phyloP scores from a whole-genome alignment of 495 filamentous ascomycete species.

The Chaetomium cochliodes region DNA sequence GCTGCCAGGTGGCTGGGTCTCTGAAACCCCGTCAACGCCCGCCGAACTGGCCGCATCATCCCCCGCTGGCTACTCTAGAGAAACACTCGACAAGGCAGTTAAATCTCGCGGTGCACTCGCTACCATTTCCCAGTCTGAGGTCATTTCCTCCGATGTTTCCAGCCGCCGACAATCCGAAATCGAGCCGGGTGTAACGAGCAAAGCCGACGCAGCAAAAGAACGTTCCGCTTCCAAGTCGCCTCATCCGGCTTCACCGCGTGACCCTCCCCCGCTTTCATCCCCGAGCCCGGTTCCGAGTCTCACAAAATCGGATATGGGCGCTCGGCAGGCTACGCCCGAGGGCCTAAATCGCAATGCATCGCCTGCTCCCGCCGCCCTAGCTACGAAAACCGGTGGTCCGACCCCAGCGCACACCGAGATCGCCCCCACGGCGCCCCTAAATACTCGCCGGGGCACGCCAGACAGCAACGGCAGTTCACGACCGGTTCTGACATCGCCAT shows the following conservation, averaged over 20 bases:
- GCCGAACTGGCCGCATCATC: slow-evolving; percentile 30
- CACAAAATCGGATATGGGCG: slow-evolving; percentile 5
- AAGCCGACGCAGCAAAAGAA: background rate
- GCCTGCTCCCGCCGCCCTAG: background rate
- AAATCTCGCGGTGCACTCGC: slow-evolving; percentile 21
- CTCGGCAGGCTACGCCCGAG: background rate
- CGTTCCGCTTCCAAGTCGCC: background rate
- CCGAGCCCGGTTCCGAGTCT: slow-evolving; percentile 20
- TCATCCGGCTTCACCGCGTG: slow-evolving; percentile 2
- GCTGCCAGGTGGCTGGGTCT: slow-evolving; percentile 65
- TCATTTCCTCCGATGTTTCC: background rate
- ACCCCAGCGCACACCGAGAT: slow-evolving; percentile 34
- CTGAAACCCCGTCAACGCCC: slow-evolving; percentile 50
- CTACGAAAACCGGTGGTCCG: slow-evolving; percentile 7
- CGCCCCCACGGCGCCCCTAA: slow-evolving; percentile 51
- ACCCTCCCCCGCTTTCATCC: slow-evolving; percentile 17
- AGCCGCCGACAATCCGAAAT: background rate
- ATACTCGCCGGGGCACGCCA: slow-evolving; percentile 38
- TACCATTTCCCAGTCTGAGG: slow-evolving; percentile 19
- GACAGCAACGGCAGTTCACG: slow-evolving; percentile 12
- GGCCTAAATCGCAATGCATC: background rate
- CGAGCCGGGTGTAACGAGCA: background rate
- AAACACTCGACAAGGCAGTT: slow-evolving; percentile 6
- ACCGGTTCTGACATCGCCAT: slow-evolving; percentile 36
- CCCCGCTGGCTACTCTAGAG: slow-evolving; percentile 17